A percentile compares a stretch with the other conserved stretches of the same genome.
Evolutionary conservation across 2,329 filamentous ascomycete genomes (phyloP).

Genomic region (Colletotrichum camelliae): DNA sequence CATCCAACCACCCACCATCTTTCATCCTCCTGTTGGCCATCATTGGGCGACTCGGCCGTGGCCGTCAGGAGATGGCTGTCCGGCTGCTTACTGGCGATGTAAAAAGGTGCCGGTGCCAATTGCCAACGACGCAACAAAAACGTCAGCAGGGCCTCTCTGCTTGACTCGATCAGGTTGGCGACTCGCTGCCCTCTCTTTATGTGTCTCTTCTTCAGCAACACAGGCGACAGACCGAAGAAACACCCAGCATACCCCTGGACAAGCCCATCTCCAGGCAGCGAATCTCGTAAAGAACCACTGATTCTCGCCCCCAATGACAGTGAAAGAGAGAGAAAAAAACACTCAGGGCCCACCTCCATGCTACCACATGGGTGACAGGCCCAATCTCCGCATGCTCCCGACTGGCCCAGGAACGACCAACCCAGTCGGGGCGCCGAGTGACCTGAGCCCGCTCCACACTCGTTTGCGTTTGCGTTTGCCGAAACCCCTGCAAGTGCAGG

Average conservation of each 20-base stretch:
- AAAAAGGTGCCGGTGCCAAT: background rate
- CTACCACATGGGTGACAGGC: background rate
- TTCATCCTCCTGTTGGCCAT: background rate
- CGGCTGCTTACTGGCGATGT: background rate
- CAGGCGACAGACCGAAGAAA: background rate
- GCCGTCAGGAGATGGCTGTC: background rate
- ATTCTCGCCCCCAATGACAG: background rate
- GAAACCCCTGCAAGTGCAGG: too few relatives aligned
- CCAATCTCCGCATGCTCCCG: constrained; percentile 11
- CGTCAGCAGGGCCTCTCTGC: background rate
- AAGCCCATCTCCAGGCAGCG: background rate
- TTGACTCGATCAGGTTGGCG: background rate
- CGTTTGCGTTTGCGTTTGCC: too few relatives aligned
- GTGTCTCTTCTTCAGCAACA: background rate
- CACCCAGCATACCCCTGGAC: background rate
- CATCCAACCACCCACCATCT: background rate
- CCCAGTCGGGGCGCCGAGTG: background rate
- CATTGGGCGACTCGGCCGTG: background rate
- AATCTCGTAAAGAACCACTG: background rate
- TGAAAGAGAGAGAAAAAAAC: background rate
- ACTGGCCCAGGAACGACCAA: constrained; percentile 15
- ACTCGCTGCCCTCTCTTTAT: background rate
- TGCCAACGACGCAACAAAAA: background rate
- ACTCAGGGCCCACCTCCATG: background rate
- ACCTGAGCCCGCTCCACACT: background rate